Conservation (phyloP, 1,284 basidiomycete genomes). For the Naganishia cerealis region DNA sequence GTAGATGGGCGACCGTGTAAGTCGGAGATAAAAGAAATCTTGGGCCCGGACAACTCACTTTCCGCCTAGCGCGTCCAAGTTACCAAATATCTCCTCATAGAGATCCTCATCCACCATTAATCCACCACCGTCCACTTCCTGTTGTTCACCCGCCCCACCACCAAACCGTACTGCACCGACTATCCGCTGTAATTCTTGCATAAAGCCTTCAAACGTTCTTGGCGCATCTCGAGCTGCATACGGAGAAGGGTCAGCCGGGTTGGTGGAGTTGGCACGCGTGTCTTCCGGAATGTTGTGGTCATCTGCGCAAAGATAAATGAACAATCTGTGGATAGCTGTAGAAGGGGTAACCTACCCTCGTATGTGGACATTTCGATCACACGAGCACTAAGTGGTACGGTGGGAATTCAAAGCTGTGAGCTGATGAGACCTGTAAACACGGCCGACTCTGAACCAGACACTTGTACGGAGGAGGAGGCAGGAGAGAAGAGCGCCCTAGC, state of each 20-base stretch:
- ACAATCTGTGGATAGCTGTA: background rate
- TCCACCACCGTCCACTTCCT: slow-evolving; percentile 17
- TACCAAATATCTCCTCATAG: slow-evolving; percentile 31
- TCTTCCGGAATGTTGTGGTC: slow-evolving; percentile 25
- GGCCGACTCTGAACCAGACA: too few species aligned
- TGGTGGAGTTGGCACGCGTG: background rate
- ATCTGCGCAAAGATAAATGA: slow-evolving; percentile 2
- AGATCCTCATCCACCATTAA: slow-evolving; percentile 33
- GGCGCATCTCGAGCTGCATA: slow-evolving; percentile 27
- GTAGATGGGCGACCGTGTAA: background rate
- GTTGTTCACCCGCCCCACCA: background rate
- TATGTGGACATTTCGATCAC: slow-evolving; percentile 21
- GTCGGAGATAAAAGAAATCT: background rate
- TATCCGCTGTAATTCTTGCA: slow-evolving; percentile 23
- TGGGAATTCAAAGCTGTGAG: background rate
- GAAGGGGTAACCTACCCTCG: background rate
- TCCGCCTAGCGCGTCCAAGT: slow-evolving; percentile 5
- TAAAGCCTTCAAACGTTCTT: slow-evolving; percentile 23
- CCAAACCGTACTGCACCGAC: slow-evolving; percentile 13
- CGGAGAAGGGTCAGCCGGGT: slow-evolving; percentile 7
- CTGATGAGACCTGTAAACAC: too few species aligned
- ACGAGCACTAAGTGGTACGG: background rate
- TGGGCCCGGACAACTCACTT: slow-evolving; percentile 1
- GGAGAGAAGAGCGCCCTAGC: too few species aligned
- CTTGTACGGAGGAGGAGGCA: too few species aligned